These are phyloP conservation scores for Fusarium multiceps DNA, from an alignment of 2,329 filamentous ascomycete genomes.

Conservation along the genomic window DNA sequence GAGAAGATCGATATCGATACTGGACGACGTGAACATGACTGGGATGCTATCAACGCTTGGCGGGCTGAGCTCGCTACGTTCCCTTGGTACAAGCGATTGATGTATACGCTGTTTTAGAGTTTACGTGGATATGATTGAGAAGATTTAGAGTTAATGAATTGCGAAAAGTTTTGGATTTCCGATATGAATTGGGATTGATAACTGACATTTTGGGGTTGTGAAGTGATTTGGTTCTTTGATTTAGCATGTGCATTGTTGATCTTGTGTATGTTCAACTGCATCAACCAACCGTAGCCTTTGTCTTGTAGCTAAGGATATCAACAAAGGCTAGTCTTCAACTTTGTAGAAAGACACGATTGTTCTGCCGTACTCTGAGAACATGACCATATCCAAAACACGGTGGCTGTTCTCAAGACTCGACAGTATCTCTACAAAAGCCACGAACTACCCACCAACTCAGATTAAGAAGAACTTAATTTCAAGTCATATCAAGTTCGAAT, in stretches of 20 bases:
- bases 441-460: fast-evolving
- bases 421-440: background rate
- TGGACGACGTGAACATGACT: slow-evolving; percentile 72
- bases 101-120: slow-evolving; percentile 27
- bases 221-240: background rate
- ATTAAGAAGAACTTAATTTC: background rate
- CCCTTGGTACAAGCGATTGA: slow-evolving; percentile 59
- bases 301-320: background rate
- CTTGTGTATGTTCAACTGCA: background rate
- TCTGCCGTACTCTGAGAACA: background rate
- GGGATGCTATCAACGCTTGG: slow-evolving; percentile 67
- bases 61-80: slow-evolving; percentile 60
- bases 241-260: background rate
- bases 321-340: background rate
- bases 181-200: background rate
- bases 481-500: background rate
- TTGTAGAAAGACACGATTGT: background rate
- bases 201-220: fast-evolving
- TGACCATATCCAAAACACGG: fast-evolving
- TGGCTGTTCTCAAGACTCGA: background rate
- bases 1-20: slow-evolving; percentile 74
- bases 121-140: background rate
- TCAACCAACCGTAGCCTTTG: fast-evolving
- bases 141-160: slow-evolving; percentile 12
- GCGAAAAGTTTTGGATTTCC: background rate